Conservation (phyloP, 2,329 filamentous ascomycete species). For the Calonectria naviculata region DNA sequence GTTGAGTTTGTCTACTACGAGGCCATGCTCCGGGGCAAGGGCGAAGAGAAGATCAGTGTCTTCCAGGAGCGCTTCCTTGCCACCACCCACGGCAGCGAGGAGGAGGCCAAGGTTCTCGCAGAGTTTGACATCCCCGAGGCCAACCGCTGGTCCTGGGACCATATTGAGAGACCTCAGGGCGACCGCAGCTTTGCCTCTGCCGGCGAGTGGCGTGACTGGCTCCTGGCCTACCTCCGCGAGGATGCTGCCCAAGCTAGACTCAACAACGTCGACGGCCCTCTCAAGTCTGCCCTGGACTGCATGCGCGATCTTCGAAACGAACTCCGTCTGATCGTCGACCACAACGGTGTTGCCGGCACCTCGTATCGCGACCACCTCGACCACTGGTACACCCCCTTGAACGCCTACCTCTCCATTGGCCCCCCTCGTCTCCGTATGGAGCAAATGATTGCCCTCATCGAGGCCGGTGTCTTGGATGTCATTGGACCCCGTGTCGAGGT, state of each 20-base stretch:
- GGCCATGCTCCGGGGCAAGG: not conserved
- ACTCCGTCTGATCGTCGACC: conserved; percentile 1
- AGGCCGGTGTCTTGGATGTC: not conserved
- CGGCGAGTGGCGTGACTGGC: not conserved
- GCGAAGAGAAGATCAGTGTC: not conserved
- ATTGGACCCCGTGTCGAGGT: not conserved
- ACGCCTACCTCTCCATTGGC: not conserved
- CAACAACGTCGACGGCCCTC: not conserved
- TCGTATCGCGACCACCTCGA: not conserved
- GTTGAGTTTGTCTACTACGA: conserved; percentile 2
- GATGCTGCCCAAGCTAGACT: not conserved
- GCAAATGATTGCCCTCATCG: conserved; percentile 4
- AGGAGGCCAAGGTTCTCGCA: not conserved
- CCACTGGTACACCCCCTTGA: not conserved
- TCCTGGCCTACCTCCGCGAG: not conserved
- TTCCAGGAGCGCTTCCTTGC: not conserved
- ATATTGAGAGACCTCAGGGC: not conserved
- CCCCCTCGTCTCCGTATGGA: not conserved
- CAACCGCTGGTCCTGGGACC: conserved; percentile 1
- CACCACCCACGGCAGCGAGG: not conserved
- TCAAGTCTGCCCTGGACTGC: conserved; percentile 1
- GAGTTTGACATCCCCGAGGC: not conserved
- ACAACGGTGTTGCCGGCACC: not conserved
- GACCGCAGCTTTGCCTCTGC: not conserved
- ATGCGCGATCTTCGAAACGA: conserved; percentile 6